Evolutionary conservation across 257 asterid species (phyloP), one percentile per base, ranked within the genome.

Genomic region (Thymus quinquecostatus): DNA sequence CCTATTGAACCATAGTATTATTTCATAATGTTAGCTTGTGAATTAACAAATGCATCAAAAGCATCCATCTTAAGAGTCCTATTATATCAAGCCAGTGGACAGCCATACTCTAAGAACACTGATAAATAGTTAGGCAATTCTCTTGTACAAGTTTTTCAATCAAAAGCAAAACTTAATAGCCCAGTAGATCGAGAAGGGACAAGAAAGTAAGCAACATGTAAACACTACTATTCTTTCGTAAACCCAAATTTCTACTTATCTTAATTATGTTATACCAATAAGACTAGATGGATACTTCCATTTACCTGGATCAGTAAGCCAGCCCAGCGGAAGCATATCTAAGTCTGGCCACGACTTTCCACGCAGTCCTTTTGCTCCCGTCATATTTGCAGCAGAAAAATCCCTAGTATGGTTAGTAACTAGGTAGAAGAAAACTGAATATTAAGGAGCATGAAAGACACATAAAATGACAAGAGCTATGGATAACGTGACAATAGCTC

Each of bases 301-400:
- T 38, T 68, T 64, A 94, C 95, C 96, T 82, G 82, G 79, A 80
- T 83, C 82, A 29, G 97, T 83, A 72, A 95, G 95, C 97, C 95
- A 89, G 58, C 99, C 99, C 14, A 95, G 75, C 4, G 99, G 99
- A 66, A 95, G 90, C 98, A 92, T 95, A 81, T 95, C 99, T 55
- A 88, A 88, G 87, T 95, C 99, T 0, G 98, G 99, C 99, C 99
- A 95, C 10, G 98, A 95, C 68, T 81, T 95, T 75, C 98, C 99
- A 12, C 54, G 75, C 78, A 88, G 79, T 40, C 98, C 96, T 78
- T 82, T 77, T 1, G 92, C 93, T 38, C 99, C 99, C 60, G 79
- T 79, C 96, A 89, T 76, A 51, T 76, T 73, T 66, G 97, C 92
- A 75, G 89, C 88, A 75, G 96, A 70, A 69, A 95, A 68, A 71